Evolutionary conservation across 1,139 yeast species (phyloP).

Genomic region (Diutina pseudorugosa): DNA sequence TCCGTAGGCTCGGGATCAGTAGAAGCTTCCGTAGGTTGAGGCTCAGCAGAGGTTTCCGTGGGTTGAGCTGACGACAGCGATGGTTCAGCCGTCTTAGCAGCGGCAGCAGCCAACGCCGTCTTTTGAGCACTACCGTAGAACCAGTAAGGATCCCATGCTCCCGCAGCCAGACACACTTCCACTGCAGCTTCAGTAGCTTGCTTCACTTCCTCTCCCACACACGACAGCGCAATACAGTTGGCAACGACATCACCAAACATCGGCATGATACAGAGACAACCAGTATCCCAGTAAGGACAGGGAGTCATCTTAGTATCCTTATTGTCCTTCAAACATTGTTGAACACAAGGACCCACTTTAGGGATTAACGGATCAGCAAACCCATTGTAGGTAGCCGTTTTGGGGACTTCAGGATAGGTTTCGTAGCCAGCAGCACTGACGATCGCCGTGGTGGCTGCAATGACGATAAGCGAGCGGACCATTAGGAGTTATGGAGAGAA

Average conservation of each 20-base stretch:
- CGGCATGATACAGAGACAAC: slow-evolving; percentile 11
- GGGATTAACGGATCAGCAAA: slow-evolving; percentile 10
- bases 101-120: background rate
- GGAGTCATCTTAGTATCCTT: slow-evolving; percentile 7
- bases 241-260: slow-evolving; percentile 8
- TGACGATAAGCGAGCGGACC: background rate
- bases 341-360: slow-evolving; percentile 9
- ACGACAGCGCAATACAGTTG: slow-evolving; percentile 7
- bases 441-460: slow-evolving; percentile 7
- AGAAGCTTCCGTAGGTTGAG: background rate
- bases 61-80: background rate
- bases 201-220: background rate
- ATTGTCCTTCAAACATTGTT: slow-evolving; percentile 2
- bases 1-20: background rate
- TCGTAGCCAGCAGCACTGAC: slow-evolving; percentile 6
- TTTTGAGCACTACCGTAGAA: background rate
- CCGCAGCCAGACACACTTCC: background rate
- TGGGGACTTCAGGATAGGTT: slow-evolving; percentile 9
- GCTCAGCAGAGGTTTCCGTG: background rate
- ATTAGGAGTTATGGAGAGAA: background rate
- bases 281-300: slow-evolving; percentile 11
- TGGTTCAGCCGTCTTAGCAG: background rate
- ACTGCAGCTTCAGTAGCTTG: background rate
- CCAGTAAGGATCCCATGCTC: slow-evolving; percentile 1
- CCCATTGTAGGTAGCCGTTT: slow-evolving; percentile 11